Percentiles rank a stretch among this genome's conserved stretches.
Conservation (phyloP, 1,284 basidiomycete species). For the Leccinum fuscescens region DNA sequence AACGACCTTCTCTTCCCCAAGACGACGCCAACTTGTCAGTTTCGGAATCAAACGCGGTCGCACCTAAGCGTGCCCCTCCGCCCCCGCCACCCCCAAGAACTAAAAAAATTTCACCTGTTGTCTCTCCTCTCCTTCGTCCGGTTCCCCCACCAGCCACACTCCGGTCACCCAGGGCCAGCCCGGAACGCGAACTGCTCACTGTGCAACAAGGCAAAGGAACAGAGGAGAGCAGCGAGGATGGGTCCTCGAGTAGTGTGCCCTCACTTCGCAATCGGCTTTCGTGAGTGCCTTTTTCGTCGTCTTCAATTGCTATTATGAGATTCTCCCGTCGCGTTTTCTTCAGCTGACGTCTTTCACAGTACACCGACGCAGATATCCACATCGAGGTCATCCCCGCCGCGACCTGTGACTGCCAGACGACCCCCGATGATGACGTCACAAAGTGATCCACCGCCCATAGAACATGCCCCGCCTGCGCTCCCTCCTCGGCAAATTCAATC, state of each 20-base stretch:
- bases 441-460: slow-evolving; percentile 14
- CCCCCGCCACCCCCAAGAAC: no score
- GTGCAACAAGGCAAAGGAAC: slow-evolving; percentile 12
- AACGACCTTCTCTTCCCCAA: slow-evolving; percentile 32
- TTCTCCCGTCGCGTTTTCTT: no score
- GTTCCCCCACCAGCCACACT: slow-evolving; percentile 37
- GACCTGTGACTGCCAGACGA: slow-evolving; percentile 19
- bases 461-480: slow-evolving; percentile 13
- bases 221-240: no score
- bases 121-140: slow-evolving; percentile 12
- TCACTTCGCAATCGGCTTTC: no score
- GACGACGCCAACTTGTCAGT: not conserved
- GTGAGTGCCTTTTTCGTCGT: no score
- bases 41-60: no score
- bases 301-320: no score
- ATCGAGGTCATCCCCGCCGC: slow-evolving; percentile 13
- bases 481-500: slow-evolving; percentile 18
- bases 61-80: no score
- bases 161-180: slow-evolving; percentile 22
- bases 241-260: no score
- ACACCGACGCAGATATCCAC: slow-evolving; percentile 3
- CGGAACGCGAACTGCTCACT: slow-evolving; percentile 20
- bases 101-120: no score
- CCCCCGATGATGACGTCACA: slow-evolving; percentile 20
- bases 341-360: slow-evolving; percentile 8